phyloP scores from a whole-genome alignment of 2,329 filamentous ascomycete genomes.

The Hypoxylon sp. region DNA sequence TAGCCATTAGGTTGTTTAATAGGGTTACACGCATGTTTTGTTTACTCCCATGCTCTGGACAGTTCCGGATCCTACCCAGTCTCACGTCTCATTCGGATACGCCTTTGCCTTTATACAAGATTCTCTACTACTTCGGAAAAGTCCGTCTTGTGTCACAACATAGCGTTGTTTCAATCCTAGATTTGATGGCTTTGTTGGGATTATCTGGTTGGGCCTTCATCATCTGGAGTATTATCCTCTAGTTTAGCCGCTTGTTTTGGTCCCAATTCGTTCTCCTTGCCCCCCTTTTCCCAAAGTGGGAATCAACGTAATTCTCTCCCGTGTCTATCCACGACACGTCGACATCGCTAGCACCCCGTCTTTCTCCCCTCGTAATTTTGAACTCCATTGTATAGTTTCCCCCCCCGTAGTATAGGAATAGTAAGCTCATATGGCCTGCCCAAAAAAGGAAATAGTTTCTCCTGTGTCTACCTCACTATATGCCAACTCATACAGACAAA shows the following conservation, averaged over 20 bases:
- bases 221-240: conserved; percentile 41
- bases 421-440: conserved; percentile 16
- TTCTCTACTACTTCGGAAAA: conserved; percentile 32
- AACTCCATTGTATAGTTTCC: conserved; percentile 37
- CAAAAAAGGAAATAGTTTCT: conserved; percentile 26
- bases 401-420: conserved; percentile 28
- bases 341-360: conserved; percentile 27
- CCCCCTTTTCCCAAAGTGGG: conserved; percentile 36
- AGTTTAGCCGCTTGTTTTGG: conserved; percentile 41
- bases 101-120: conserved; percentile 21
- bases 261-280: conserved; percentile 31
- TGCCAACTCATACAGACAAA: conserved; percentile 34
- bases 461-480: conserved; percentile 30
- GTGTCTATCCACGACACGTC: conserved; percentile 31
- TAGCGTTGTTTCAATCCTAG: conserved; percentile 27
- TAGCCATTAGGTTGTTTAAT: conserved; percentile 33
- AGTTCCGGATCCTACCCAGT: conserved; percentile 35
- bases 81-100: conserved; percentile 32
- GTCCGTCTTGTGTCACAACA: conserved; percentile 39
- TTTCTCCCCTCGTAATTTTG: conserved; percentile 35
- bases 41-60: conserved; percentile 37
- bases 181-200: conserved; percentile 32
- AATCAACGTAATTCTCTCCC: conserved; percentile 36
- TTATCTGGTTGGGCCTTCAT: conserved; percentile 38
- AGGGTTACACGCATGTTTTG: conserved; percentile 44